Evolutionary conservation across 805 yeast species (phyloP).

Genomic region (Soucietia sequanensis): DNA sequence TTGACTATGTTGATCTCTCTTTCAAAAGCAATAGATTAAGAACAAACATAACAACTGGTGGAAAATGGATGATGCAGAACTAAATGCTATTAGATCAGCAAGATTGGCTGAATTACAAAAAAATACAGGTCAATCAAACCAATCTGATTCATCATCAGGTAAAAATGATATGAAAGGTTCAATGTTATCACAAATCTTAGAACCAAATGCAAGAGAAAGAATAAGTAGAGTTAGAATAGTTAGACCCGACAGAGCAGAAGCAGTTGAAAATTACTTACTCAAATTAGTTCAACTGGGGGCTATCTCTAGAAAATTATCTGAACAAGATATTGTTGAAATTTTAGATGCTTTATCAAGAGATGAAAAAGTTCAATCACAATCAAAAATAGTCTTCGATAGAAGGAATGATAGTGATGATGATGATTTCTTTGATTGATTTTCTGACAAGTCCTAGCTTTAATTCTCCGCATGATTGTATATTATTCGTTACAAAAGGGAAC

Average conservation of each 20-base stretch:
- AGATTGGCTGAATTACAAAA: slow-evolving; percentile 80
- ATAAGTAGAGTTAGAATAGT: slow-evolving; percentile 84
- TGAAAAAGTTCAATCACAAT: slow-evolving; percentile 55
- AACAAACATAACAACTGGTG: too few species aligned
- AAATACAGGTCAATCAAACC: slow-evolving; percentile 35
- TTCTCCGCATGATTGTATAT: too few species aligned
- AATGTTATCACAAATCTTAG: slow-evolving; percentile 65
- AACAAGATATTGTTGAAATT: slow-evolving; percentile 78
- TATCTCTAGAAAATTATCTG: slow-evolving; percentile 68
- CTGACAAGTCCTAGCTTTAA: neutral
- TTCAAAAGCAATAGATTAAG: too few species aligned
- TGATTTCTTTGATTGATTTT: slow-evolving; percentile 28
- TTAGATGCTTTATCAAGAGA: slow-evolving; percentile 80
- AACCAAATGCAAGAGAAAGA: slow-evolving; percentile 84
- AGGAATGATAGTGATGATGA: slow-evolving; percentile 39
- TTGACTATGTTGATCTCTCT: too few species aligned
- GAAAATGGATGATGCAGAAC: slow-evolving; percentile 80
- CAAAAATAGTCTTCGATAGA: slow-evolving; percentile 63
- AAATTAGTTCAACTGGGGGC: slow-evolving; percentile 77
- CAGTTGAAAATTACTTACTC: slow-evolving; percentile 78
- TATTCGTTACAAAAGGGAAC: too few species aligned
- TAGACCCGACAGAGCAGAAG: slow-evolving; percentile 84
- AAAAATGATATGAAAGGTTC: slow-evolving; percentile 42
- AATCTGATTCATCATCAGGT: slow-evolving; percentile 7
- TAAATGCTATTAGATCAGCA: slow-evolving; percentile 91